Base-by-base conservation (phyloP, 1,284 basidiomycete species). In the Pascua guehoae region DNA sequence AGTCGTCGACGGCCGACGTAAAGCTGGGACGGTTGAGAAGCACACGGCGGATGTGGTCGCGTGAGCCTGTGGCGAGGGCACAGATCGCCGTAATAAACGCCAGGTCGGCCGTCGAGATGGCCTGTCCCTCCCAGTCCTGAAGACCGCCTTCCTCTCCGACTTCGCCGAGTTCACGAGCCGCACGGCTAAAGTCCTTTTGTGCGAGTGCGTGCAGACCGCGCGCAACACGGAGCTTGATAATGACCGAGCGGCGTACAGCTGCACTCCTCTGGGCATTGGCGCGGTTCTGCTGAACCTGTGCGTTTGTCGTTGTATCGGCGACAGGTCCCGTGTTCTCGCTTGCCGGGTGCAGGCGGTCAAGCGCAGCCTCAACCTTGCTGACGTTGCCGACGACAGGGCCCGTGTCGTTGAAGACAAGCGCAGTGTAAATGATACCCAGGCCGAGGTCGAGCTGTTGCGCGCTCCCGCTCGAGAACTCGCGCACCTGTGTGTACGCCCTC, bases 361-460 rank as follows among this genome's bases (percentile, higher is more conserved):
- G 60, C 12, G 65, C 61, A 0, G 68, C 64, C 54, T 72, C 70
- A 15, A 73, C 64, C 50, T 73, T 73, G 55, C 64, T 58, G 5
- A 74, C 62, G 53, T 74, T 68, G 16, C 70, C 69, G 1, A 67
- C 57, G 2, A 75, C 65, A 1, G 67, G 52, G 12, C 46, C 12
- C 14, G 65, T 54, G 15, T 61, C 53, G 56, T 73, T 71, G 66
- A 70, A 75, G 12, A 63, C 53, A 2, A 73, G 62, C 1, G 61
- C 64, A 1, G 68, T 65, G 66, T 75, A 49, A n/a, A 75, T 49
- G 42, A 74, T 68, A 1, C 60, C 66, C 5, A 70, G 63, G 4
- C 69, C 68, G 4, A 71, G 61, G 41, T 75, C 70, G 32, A 75
- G 62, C 38, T 68, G 68, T 52, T 75, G 74, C 36, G 65, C 60